Percentiles rank a stretch among this genome's conserved stretches.
Evolutionary conservation across 2,329 filamentous ascomycete species (phyloP).

Genomic region (Coleophoma eucalyptorum): DNA sequence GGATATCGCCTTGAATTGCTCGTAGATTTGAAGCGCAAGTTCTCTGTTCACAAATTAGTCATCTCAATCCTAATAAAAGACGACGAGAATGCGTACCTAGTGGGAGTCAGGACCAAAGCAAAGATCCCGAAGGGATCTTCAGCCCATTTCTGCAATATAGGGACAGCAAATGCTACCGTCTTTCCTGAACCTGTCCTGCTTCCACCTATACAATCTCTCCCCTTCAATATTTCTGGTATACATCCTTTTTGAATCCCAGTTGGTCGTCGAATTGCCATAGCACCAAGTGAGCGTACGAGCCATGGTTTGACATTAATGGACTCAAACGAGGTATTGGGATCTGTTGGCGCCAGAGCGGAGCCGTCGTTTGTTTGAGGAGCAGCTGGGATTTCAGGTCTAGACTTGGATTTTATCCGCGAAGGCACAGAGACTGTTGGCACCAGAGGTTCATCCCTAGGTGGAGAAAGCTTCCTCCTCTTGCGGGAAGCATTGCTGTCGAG

Average conservation of each 20-base stretch:
- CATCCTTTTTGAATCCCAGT: constrained; percentile 91
- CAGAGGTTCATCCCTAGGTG: constrained; percentile 10
- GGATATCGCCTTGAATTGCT: constrained; percentile 92
- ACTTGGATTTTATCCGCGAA: constrained; percentile 22
- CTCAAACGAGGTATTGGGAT: constrained; percentile 63
- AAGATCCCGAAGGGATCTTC: constrained; percentile 91
- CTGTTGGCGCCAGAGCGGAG: constrained; percentile 45
- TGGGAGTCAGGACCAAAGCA: constrained; percentile 84
- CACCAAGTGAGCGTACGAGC: constrained; percentile 75
- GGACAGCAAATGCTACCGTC: constrained; percentile 91
- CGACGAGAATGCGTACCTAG: constrained; percentile 45
- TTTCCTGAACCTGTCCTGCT: constrained; percentile 96
- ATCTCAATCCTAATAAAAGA: not conserved
- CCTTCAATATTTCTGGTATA: constrained; percentile 88
- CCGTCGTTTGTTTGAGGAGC: constrained; percentile 5
- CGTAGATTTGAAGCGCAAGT: constrained; percentile 91
- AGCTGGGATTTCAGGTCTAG: constrained; percentile 5
- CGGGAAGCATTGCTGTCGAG: constrained; percentile 24
- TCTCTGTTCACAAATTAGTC: constrained; percentile 50
- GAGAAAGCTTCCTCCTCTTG: constrained; percentile 24
- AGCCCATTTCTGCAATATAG: constrained; percentile 91
- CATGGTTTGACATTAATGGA: constrained; percentile 75
- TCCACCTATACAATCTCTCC: constrained; percentile 90
- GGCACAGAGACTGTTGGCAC: constrained; percentile 18
- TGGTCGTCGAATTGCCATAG: constrained; percentile 79